These are phyloP conservation scores for Hortiboletus campestris DNA, from an alignment of 768 basidiomycete species.

Conservation along the genomic window DNA sequence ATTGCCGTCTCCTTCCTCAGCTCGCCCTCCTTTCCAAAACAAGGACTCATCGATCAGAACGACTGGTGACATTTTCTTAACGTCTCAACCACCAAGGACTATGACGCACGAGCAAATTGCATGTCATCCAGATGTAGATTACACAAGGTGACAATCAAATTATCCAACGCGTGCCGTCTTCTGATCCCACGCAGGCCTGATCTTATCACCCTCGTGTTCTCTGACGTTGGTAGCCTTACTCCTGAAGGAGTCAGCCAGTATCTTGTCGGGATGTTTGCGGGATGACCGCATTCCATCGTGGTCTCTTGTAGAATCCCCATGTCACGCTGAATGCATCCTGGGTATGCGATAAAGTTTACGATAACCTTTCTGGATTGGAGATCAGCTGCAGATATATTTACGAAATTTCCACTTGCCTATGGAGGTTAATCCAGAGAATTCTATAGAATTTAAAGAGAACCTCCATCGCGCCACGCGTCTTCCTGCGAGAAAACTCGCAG, in stretches of 20 bases:
- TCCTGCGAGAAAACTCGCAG: slow-evolving; percentile 17
- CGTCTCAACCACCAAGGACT: slow-evolving; percentile 10
- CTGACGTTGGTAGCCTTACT: slow-evolving; percentile 89
- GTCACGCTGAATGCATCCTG: slow-evolving; percentile 8
- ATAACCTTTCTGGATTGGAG: slow-evolving; percentile 32
- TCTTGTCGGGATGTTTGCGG: slow-evolving; percentile 92
- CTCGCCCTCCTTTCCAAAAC: slow-evolving; percentile 1
- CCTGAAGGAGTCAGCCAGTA: slow-evolving; percentile 95
- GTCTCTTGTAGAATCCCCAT: background rate
- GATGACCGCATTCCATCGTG: slow-evolving; percentile 36
- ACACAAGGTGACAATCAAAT: slow-evolving; percentile 66
- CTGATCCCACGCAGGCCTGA: slow-evolving; percentile 63
- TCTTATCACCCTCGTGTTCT: slow-evolving; percentile 90
- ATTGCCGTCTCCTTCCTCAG: slow-evolving; percentile 26
- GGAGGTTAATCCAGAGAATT: slow-evolving; percentile 14
- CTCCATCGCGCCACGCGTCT: slow-evolving; percentile 16
- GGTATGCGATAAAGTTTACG: slow-evolving; percentile 32
- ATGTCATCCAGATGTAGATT: slow-evolving; percentile 86
- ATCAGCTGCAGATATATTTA: slow-evolving; percentile 21
- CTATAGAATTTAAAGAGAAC: slow-evolving; percentile 2
- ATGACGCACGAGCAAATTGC: slow-evolving; percentile 85
- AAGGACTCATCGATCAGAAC: slow-evolving; percentile 2
- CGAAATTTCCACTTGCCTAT: slow-evolving; percentile 12
- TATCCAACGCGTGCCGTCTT: slow-evolving; percentile 9
- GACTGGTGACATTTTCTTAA: slow-evolving; percentile 1